Conservation (phyloP, 768 basidiomycete species). For the Leucosporidium creatinivorum region DNA sequence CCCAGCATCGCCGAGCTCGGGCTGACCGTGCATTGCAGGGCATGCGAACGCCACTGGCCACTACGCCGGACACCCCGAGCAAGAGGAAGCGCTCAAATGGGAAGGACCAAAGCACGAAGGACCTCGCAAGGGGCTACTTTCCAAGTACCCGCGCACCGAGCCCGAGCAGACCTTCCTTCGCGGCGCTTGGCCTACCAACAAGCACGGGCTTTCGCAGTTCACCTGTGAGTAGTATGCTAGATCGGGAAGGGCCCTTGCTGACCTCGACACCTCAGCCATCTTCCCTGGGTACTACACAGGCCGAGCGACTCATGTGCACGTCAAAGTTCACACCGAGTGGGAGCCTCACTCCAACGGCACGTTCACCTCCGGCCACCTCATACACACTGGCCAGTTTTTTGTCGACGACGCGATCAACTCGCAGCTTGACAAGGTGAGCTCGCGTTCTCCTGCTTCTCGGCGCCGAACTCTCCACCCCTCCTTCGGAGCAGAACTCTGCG, state of each 20-base stretch:
- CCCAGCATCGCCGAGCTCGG: not conserved
- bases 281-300: constrained; percentile 25
- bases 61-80: constrained; percentile 38
- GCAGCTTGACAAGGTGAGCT: constrained; percentile 34
- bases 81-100: constrained; percentile 26
- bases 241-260: too few species aligned
- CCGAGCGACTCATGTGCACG: constrained; percentile 29
- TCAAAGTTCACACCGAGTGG: constrained; percentile 28
- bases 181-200: constrained; percentile 36
- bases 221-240: constrained; percentile 26
- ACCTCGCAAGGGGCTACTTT: constrained; percentile 34
- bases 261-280: constrained; percentile 10
- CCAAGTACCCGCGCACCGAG: constrained; percentile 34
- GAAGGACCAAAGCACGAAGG: constrained; percentile 32
- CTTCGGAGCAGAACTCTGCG: not conserved
- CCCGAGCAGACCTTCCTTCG: constrained; percentile 37
- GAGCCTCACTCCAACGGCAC: constrained; percentile 24
- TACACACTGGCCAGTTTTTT: not conserved
- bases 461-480: not conserved
- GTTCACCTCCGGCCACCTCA: constrained; percentile 10
- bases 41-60: constrained; percentile 38
- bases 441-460: not conserved
- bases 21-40: not conserved
- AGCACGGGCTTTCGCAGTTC: constrained; percentile 38
- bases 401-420: constrained; percentile 30